Base-by-base conservation (phyloP, 257 asterid genomes). In the Solanum sejunctum region DNA sequence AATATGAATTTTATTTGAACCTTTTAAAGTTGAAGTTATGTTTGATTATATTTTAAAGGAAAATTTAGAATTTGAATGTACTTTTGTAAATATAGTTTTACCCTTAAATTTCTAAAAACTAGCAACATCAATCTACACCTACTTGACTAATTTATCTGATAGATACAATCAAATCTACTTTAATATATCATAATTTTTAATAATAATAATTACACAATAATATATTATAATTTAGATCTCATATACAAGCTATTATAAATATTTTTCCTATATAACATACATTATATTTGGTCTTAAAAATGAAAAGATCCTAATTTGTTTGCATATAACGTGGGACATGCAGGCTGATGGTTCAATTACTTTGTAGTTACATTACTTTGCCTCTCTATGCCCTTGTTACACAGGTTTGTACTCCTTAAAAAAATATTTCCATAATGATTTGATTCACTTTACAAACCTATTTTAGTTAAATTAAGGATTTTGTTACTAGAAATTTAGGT, bases 341-440 rank as follows among this genome's bases (percentile, higher is more conserved):
- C 88, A 94, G 98, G 94, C 87, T 94, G 51, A 83, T 67, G 89
- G 95, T 94, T 55, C 98, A 93, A 87, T 86, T 94, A 60, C 88
- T 94, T n/a, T 91, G 98, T 89, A 91, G 98, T 84, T 94, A 94
- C 89, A 92, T 94, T 49, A 92, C 97, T 72, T 93, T 94, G 82
- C 98, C 98, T 9, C 97, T 94, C 17, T 94, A 94, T 73, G 98
- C 98, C 79, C 96, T 94, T 66, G 95, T 94, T 20, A 93, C 96
- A 39, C 98, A 94, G 98, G 98, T 94, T 87, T 82, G 58, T 82
- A 21, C 15, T 10, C 69, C 49, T 43, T 28, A 36, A 67, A 67
- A 69, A 9, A 51, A 36, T 69, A 69, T 57, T 72, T 72, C 55
- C n/a, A 32, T 70, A 70, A 32, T 3, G 55, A 41, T 10, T 70